Evolutionary conservation across 306 rosid genomes (phyloP).

Genomic region (Citrullus colocynthis): DNA sequence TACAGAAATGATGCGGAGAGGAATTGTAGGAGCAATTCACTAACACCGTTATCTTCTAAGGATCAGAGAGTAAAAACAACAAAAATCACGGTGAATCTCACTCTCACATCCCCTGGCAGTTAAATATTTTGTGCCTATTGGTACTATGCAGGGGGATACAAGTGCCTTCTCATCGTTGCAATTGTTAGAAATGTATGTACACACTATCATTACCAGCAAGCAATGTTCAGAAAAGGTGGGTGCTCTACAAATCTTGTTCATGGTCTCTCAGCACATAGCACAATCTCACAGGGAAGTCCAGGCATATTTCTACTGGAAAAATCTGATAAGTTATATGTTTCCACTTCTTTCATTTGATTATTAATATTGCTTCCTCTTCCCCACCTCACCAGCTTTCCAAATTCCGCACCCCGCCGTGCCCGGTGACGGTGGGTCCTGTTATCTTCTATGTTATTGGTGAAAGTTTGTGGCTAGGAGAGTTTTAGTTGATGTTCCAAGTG

Average conservation of each 20-base stretch:
- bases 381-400: neutral
- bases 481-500: neutral
- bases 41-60: slow-evolving; percentile 40
- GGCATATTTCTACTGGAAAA: neutral
- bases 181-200: neutral
- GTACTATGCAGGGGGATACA: neutral
- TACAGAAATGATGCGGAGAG: slow-evolving; percentile 74
- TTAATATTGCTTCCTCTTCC: neutral
- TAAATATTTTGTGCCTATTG: neutral
- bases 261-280: neutral
- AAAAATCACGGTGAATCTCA: slow-evolving; percentile 13
- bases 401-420: neutral
- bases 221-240: neutral
- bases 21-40: slow-evolving; percentile 45
- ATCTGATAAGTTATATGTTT: neutral
- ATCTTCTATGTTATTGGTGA: neutral
- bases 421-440: neutral
- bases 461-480: neutral
- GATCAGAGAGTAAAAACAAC: slow-evolving; percentile 29
- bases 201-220: neutral
- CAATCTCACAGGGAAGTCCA: neutral
- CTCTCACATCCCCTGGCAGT: neutral
- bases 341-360: neutral
- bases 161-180: neutral
- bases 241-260: neutral